Evolutionary conservation across 2,329 filamentous ascomycete genomes (phyloP).

Genomic region (Escovopsis sp.): DNA sequence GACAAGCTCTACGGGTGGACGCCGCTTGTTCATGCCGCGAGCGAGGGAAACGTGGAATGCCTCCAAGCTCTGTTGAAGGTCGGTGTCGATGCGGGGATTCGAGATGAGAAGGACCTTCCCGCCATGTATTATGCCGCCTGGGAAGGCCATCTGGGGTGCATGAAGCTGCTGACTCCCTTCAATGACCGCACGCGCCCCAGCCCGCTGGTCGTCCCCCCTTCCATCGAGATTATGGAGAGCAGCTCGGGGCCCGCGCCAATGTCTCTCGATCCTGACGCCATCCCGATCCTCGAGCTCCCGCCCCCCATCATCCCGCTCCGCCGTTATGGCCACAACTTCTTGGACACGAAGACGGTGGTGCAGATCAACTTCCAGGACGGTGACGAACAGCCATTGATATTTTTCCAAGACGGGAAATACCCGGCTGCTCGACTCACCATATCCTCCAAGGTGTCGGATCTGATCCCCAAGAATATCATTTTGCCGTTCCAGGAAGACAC

Average conservation of each 20-base stretch:
- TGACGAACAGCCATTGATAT: conserved; percentile 66
- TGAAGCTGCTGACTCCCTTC: conserved; percentile 64
- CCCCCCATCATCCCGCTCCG: conserved; percentile 91
- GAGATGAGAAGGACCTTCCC: conserved; percentile 84
- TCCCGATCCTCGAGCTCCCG: conserved; percentile 80
- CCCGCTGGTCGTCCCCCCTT: conserved; percentile 28
- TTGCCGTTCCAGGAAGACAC: conserved; percentile 94
- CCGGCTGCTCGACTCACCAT: conserved; percentile 90
- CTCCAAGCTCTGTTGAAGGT: conserved; percentile 67
- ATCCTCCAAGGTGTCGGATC: conserved; percentile 87
- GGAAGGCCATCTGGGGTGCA: conserved; percentile 92
- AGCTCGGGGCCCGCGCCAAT: conserved; percentile 43
- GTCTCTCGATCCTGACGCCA: conserved; percentile 69
- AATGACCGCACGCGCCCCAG: conserved; percentile 30
- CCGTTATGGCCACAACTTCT: conserved; percentile 93
- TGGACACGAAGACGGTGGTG: conserved; percentile 93
- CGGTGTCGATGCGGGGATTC: conserved; percentile 61
- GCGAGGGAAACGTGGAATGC: conserved; percentile 86
- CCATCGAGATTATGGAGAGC: conserved; percentile 29
- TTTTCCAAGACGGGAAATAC: conserved; percentile 95
- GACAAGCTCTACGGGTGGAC: conserved; percentile 98
- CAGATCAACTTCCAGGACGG: conserved; percentile 78
- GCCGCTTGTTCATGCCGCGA: conserved; percentile 87
- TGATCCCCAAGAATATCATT: conserved; percentile 92
- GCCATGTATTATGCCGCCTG: conserved; percentile 98